Evolutionary conservation across 2,329 filamentous ascomycete species (phyloP), one percentile per base, ranked within the genome.

Genomic region (Daldinia eschscholtzii): DNA sequence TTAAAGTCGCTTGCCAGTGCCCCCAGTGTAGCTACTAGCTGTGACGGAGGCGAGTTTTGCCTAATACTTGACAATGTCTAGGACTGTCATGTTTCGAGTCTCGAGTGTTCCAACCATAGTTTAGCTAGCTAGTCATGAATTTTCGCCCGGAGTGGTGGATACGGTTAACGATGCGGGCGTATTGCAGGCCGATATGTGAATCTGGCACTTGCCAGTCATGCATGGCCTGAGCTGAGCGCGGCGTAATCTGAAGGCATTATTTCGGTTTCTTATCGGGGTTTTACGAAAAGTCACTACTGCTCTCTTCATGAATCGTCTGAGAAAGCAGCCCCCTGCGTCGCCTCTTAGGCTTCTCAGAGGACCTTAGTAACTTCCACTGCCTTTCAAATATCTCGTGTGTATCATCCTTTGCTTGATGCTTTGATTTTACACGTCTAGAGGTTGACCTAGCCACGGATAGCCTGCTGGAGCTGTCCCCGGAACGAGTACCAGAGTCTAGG

Each of bases 241-340:
- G 15, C 28, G 20, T 46, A 39, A 23, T 48, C 1, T 3, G 15
- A 26, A 64, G 41, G n/a, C 4, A 35, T 41, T 37, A 18, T 30
- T 50, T 53, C 41, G 48, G 6, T 15, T 10, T 10, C 12, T 33
- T 26, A 12, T 23, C 12, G 42, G 41, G n/a, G 48, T 10, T 15
- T 70, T 64, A 74, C 33, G 68, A 70, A 15, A 73, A 75, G 58
- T 85, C 85, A 23, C 85, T 88, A 76, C 92, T 90, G 58, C 91
- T 89, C 76, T 93, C 91, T 78, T 92, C 91, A 64, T 91, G 85
- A 69, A 93, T 93, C 0, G 89, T 91, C 76, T 91, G 88, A 30
- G 86, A 84, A 48, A 91, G 79, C 18, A 93, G 76, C 1, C 86
- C 86, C 57, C 82, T 80, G 4, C 80, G 80, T 55, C 82, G 79